These are phyloP conservation scores for Sextonia rubra DNA, from an alignment of 164 flowering plant genomes.

Conservation along the genomic window DNA sequence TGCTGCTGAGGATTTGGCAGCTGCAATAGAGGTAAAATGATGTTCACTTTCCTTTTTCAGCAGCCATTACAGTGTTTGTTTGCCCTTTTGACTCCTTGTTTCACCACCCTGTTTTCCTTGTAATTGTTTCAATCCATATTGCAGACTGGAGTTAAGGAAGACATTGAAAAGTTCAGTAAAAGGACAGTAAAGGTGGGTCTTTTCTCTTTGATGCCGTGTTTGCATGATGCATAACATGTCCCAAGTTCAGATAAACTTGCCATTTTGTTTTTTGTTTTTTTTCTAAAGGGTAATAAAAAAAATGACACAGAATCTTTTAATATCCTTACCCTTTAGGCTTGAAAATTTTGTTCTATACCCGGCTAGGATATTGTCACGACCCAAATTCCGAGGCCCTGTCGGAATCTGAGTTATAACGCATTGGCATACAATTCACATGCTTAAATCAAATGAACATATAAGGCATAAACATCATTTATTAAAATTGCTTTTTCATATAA, in stretches of 20 bases:
- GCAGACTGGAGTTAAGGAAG: slow-evolving; percentile 85
- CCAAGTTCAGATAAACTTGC: neutral
- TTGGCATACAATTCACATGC: too few species aligned
- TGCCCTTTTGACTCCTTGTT: neutral
- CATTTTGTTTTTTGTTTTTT: too few species aligned
- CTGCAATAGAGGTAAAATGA: slow-evolving; percentile 75
- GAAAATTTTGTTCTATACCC: too few species aligned
- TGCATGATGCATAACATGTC: neutral
- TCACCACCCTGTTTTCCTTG: neutral
- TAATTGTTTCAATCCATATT: slow-evolving; percentile 7
- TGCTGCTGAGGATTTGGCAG: slow-evolving; percentile 74
- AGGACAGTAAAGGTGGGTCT: slow-evolving; percentile 81
- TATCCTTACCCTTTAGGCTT: too few species aligned
- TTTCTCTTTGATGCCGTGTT: neutral
- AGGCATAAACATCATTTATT: too few species aligned
- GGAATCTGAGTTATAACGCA: too few species aligned
- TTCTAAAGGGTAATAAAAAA: neutral
- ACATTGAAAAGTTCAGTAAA: slow-evolving; percentile 91
- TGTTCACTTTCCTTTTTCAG: neutral
- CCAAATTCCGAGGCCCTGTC: too few species aligned
- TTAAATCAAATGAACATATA: too few species aligned
- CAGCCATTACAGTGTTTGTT: neutral
- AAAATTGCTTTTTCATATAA: too few species aligned
- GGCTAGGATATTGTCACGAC: too few species aligned
- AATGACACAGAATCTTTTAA: too few species aligned